Base-by-base conservation (phyloP, 2,329 filamentous ascomycete species). In the Alternaria panax region DNA sequence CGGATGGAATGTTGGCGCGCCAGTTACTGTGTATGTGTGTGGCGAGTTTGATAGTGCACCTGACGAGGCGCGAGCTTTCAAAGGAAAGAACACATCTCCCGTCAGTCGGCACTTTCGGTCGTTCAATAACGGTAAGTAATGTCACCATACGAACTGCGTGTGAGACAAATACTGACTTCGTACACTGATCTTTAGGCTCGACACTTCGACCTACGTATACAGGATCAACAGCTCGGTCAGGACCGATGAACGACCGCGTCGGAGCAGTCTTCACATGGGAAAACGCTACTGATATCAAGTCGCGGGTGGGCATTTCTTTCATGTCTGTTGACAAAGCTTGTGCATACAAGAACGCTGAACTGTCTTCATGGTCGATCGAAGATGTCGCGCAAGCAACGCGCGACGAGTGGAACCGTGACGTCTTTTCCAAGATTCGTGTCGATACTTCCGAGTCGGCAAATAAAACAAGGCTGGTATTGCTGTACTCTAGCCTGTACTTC, bases 391-490 rank as follows among this genome's bases (percentile, higher is more conserved):
- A 76, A 36, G 70, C 76, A 7, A 79, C 82, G n/a, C 76, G 80
- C 24, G 68, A 77, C 2, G 70, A 79, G 41, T 84, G 82, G 82
- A 83, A 83, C 52, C 73, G 75, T 2, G 78, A 83, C 36, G 85
- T 90, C 2, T 80, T 91, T 18, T 85, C 83, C 48, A 89, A 87
- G 63, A 82, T 90, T 18, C 67, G 61, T 1, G 75, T 77, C 14
- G 71, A 74, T 34, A 70, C 64, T 5, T 74, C 73, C 0, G 52
- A 62, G 2, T 28, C 55, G 3, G 71, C 69, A 1, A 78, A 78
- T 41, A 69, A 70, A 42, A 77, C 75, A 2, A 66, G 74, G 7
- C 57, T 78, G 4, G 68, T 73, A 1, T 54, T 78, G 6, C 48
- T 78, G 0, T 78, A 78, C 51, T 78, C 75, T 3, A 71, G 68